Evolutionary conservation across 2,329 filamentous ascomycete genomes (phyloP), one percentile per base, ranked within the genome.

Genomic region (Fusarium sp.): DNA sequence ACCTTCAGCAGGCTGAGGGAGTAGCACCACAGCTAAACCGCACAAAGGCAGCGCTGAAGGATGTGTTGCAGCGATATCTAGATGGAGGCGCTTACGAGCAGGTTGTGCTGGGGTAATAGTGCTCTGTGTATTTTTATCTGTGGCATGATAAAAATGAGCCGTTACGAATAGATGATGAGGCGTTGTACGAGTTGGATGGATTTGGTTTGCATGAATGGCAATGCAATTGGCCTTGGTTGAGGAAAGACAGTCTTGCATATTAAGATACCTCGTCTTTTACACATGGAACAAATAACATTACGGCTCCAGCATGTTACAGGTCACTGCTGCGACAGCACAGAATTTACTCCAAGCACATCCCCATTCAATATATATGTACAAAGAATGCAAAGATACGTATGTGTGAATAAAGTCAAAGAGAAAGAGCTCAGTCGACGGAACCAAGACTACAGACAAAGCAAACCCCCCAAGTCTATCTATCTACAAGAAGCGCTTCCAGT

Each of bases 1-100:
- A 87, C 66, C 73, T 86, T 35, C 73, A 78, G 53, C 84, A 85
- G 72, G 79, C 84, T 13, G 79, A 82, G 1, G 81, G 80, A 7
- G 75, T 87, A 4, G 65, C 80, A 6, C 80, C 81, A 2, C 79
- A 81, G 31, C 79, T 87, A 14, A 71, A 66, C 15, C 78, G 74
- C 51, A 83, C 78, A 62, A 77, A 75, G 45, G 83, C 82, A 2
- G 78, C 81, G 4, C 65, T 87, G 48, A 80, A 81, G 65, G 77
- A 77, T 13, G 77, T 81, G 32, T 66, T 87, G 53, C 75, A 79
- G 32, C 72, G 75, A 39, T 76, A 82, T 55, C 69, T 86, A 21
- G 76, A 77, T 25, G 71, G 71, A 31, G 75, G 76, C 32, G 72
- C 77, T 57, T 81, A 83, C 52, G 82, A 84, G 51, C 73, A 75